A percentile compares a stretch with the other conserved stretches of the same genome.
Conservation (phyloP, 2,329 filamentous ascomycete genomes). For the Xylariaceae sp. region DNA sequence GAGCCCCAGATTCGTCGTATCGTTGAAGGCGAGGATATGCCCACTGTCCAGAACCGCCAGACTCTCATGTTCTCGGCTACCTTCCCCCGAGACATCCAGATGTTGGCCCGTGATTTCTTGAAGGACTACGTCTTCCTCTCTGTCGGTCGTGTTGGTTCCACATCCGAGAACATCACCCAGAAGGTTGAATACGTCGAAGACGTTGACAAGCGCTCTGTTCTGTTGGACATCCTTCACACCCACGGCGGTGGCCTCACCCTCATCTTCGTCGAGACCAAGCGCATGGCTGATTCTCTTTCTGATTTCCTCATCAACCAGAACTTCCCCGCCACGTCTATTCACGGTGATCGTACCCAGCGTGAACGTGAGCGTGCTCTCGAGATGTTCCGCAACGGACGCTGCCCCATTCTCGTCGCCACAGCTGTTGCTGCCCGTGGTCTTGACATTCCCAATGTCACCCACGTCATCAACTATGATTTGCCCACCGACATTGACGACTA, state of each 20-base stretch:
- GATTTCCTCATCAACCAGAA: conserved; percentile 98
- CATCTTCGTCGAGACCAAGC: conserved; percentile 99
- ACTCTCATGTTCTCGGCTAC: conserved; percentile 99
- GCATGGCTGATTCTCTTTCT: conserved; percentile 95
- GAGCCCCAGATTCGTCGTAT: conserved; percentile 99
- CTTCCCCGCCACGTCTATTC: conserved; percentile 97
- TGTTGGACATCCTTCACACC: conserved; percentile 95
- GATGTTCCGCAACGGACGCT: conserved; percentile 93
- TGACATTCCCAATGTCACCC: conserved; percentile 93
- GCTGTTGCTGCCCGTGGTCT: conserved; percentile 88
- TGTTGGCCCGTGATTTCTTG: conserved; percentile 96
- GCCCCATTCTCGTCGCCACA: conserved; percentile 93
- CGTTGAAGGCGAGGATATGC: conserved; percentile 98
- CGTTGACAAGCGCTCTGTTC: conserved; percentile 92
- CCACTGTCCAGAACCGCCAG: conserved; percentile 72
- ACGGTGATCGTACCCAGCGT: conserved; percentile 96
- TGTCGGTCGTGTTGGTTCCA: conserved; percentile 95
- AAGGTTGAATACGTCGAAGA: conserved; percentile 98
- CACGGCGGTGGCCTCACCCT: conserved; percentile 84
- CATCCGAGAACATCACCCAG: conserved; percentile 99
- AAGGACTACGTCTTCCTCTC: conserved; percentile 99
- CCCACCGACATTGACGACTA: conserved; percentile 98
- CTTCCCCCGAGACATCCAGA: conserved; percentile 98
- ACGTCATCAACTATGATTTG: conserved; percentile 99
- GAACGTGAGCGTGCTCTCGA: conserved; percentile 97